Evolutionary conservation across 2,329 filamentous ascomycete genomes (phyloP), one percentile per base, ranked within the genome.

Genomic region (Sclerotinia nivalis): DNA sequence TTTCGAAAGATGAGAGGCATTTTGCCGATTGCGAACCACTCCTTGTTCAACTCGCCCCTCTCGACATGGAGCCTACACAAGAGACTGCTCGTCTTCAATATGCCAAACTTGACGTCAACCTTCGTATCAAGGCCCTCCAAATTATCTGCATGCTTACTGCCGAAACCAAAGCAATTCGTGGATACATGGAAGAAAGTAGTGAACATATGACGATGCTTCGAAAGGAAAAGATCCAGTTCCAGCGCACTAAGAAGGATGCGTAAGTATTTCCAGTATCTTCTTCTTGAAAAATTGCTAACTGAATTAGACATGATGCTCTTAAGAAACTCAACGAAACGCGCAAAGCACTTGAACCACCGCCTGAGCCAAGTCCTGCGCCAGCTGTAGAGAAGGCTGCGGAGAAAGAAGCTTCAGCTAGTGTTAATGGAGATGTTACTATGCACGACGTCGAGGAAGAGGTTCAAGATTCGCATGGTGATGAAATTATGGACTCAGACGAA

Each of bases 141-240:
- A 91, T 96, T 49, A 87, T 97, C 69, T 93, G 93, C 79, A 89
- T 95, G 83, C 84, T 98, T 71, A 94, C 92, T 2, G 86, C 94
- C 69, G 91, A 93, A 76, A 97, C 96, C 0, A 94, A 93, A 78
- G 89, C 91, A 2, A 87, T 98, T 74, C 90, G 95, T 67, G 90
- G 88, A 22, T 97, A 96, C 78, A 91, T 99, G 84, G 93, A 97
- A 74, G 91, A 95, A 72, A 97, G 94, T 81, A 93, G 91, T 73
- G 92, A 95, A 77, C 92, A 93, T 68, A 97, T 98, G 94, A 99
- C 96, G 1, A 88, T 89, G 68, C 93, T 96, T 77, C 90, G 96
- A 64, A 99, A 99, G 80, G 92, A 96, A 78, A 97, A 97, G 82
- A 97, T 97, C 72, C 93, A 97, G 74, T 91, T 89, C 81, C 95